Percentiles rank a stretch among this genome's conserved stretches.
phyloP scores from a whole-genome alignment of 1,284 basidiomycete species.

The Cutaneotrichosporon curvatum region DNA sequence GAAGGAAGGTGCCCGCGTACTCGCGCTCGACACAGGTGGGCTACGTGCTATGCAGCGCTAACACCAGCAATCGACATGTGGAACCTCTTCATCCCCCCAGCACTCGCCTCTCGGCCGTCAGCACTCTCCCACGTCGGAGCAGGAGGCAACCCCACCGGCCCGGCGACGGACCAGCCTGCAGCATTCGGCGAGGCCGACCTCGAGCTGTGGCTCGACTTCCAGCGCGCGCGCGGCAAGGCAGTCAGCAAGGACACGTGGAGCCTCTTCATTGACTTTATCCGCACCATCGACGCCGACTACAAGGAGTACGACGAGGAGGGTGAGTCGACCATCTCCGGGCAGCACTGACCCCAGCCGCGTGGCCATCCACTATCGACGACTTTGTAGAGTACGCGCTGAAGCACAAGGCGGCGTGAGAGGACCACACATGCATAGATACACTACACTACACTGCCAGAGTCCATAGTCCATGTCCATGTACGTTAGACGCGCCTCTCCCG shows the following conservation, averaged over 20 bases:
- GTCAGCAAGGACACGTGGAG: constrained; percentile 92
- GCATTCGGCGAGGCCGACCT: constrained; percentile 65
- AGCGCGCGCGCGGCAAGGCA: constrained; percentile 64
- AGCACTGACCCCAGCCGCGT: constrained; percentile 30
- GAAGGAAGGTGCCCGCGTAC: constrained; percentile 56
- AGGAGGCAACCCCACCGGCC: constrained; percentile 38
- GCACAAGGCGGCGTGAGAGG: constrained; percentile 4
- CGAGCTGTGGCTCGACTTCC: constrained; percentile 77
- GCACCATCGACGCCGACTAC: constrained; percentile 72
- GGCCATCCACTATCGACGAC: constrained; percentile 48
- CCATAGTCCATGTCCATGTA: not conserved
- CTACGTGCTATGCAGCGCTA: constrained; percentile 3
- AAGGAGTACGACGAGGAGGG: constrained; percentile 78
- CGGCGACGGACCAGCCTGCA: constrained; percentile 36
- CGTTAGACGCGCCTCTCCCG: not conserved
- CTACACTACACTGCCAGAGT: not conserved
- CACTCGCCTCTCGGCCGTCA: constrained; percentile 64
- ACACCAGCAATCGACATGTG: constrained; percentile 55
- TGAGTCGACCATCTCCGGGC: constrained; percentile 40
- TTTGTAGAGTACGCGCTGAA: constrained; percentile 43
- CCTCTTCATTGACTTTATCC: constrained; percentile 61
- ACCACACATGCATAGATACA: constrained; percentile 5
- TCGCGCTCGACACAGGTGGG: constrained; percentile 49
- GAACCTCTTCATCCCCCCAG: constrained; percentile 72
- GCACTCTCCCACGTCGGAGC: constrained; percentile 46